Base-by-base conservation (phyloP, 2,329 filamentous ascomycete species). In the Nothophoma quercina region DNA sequence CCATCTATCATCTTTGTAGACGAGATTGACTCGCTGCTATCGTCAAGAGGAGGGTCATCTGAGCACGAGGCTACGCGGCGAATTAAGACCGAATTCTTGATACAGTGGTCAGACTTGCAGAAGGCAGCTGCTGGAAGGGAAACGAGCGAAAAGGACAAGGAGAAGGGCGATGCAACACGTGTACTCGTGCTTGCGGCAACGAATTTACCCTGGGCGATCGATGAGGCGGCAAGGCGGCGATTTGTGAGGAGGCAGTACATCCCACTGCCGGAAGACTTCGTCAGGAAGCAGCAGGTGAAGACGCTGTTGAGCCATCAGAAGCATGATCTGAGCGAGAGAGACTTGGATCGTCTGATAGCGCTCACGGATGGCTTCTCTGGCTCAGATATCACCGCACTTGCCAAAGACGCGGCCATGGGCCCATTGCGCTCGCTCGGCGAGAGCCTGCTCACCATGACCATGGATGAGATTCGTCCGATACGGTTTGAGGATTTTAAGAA, bases 1-100 rank as follows among this genome's bases (percentile, higher is more conserved):
- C 95, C 95, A 0, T 95, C 90, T 56, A 98, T 99, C 71, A 98
- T 99, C 52, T 99, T 99, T 64, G 92, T 99, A 4, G 95, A 99
- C 67, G 95, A 99, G 72, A 99, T 99, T 58, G 95, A 99, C 72
- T 96, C 93, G 0, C 79, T 99, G 0, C 82, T 99, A 0, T 96
- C 92, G 1, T 86, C 92, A 13, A 83, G 95, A 43, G 90, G 89
- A 6, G 90, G 91, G 0, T 88, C 88, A 3, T 88, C 90, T 1
- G 95, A 98, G 68, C 90, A 98, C 65, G 95, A 99, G 75, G 91
- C 95, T 1, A 96, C 92, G 0, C 83, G 93, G 51, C 85, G 95
- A 48, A 96, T 97, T 69, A 99, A 99, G 77, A 99, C 95, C 0
- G 95, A 99, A 70, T 99, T 99, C 65, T 78, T 99, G 23, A 97